Evolutionary conservation across 1,284 basidiomycete genomes (phyloP).

Genomic region (Porogramme epimiltina): DNA sequence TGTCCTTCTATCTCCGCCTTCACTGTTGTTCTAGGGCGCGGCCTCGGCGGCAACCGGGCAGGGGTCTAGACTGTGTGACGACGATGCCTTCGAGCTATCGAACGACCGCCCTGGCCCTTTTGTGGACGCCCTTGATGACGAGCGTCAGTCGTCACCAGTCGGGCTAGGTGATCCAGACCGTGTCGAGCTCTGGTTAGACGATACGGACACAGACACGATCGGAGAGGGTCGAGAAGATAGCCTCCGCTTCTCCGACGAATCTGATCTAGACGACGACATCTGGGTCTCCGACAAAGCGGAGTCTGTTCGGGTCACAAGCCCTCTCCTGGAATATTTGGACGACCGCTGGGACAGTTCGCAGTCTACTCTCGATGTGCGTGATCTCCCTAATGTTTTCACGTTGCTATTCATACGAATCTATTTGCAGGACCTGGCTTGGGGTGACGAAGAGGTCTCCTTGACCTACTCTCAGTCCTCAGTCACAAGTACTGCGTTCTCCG

Average conservation of each 20-base stretch:
- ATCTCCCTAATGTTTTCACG: too few relatives aligned
- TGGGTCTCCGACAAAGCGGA: conserved; percentile 6
- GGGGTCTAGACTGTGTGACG: neutral
- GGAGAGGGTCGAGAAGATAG: conserved; percentile 6
- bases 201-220: conserved; percentile 13
- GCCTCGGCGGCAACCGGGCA: neutral
- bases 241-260: conserved; percentile 6
- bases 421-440: too few relatives aligned
- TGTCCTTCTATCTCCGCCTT: too few relatives aligned
- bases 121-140: neutral
- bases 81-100: conserved; percentile 9
- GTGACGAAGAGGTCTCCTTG: too few relatives aligned
- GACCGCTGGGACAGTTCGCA: conserved; percentile 20
- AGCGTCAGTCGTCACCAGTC: neutral
- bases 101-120: conserved; percentile 5
- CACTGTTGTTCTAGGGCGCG: too few relatives aligned
- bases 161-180: conserved; percentile 7
- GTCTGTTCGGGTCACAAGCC: neutral
- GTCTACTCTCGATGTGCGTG: conserved; percentile 19
- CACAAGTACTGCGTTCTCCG: neutral
- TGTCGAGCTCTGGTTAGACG: conserved; percentile 13
- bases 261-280: neutral
- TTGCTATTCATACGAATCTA: too few relatives aligned
- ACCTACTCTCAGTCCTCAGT: neutral
- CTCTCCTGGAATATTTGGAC: conserved; percentile 9